Percentiles rank a stretch among this genome's conserved stretches.
Conservation (phyloP, 331 rosid genomes). For the Rosa hybrid region DNA sequence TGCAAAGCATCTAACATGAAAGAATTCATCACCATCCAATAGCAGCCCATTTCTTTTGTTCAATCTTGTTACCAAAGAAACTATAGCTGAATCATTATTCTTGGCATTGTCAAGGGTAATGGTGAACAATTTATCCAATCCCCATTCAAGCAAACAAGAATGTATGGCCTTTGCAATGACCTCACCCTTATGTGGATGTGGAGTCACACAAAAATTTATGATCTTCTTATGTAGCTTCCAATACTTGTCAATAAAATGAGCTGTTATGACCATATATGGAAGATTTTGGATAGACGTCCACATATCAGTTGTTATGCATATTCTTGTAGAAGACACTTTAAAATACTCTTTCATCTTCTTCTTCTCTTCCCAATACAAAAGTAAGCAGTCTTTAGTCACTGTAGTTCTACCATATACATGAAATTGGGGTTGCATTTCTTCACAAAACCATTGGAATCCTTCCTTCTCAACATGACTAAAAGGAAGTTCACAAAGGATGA, state of each 20-base stretch:
- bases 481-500: not conserved
- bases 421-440: not conserved
- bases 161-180: not conserved
- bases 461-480: not conserved
- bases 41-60: not conserved
- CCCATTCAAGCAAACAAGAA: not conserved
- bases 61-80: not conserved
- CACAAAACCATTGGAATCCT: not conserved
- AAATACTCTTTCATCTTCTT: not conserved
- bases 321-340: not conserved
- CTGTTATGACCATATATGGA: not conserved
- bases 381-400: not conserved
- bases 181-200: not conserved
- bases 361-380: not conserved
- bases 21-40: not conserved
- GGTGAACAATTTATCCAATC: not conserved
- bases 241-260: not conserved
- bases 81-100: not conserved
- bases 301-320: not conserved
- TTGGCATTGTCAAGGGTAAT: not conserved
- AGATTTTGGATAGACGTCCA: not conserved
- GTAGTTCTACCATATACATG: not conserved
- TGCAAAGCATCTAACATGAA: not conserved
- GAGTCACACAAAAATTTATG: not conserved
- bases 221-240: not conserved